Conservation (phyloP, 108 stramenopile species). For the Aurantiochytrium sp. region DNA sequence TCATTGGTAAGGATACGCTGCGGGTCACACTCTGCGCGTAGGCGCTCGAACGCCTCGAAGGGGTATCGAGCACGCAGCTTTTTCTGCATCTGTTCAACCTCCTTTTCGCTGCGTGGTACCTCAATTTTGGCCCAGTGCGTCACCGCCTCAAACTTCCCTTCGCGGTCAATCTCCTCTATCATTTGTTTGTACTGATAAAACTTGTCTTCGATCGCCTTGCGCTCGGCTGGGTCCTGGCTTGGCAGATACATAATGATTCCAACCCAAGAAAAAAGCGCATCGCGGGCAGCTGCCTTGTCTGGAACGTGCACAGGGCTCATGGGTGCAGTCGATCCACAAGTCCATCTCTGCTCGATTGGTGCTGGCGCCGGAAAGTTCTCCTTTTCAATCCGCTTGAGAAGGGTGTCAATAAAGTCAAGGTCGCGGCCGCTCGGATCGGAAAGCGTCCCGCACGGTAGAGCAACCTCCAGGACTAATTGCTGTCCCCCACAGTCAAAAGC, state of each 20-base stretch:
- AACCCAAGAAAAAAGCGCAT: constrained; percentile 63
- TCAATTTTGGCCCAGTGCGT: constrained; percentile 94
- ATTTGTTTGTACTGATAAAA: constrained; percentile 72
- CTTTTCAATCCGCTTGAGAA: constrained; percentile 70
- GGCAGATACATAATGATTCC: constrained; percentile 89
- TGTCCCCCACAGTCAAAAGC: constrained; percentile 98
- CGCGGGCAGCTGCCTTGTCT: background rate
- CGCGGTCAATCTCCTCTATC: constrained; percentile 52
- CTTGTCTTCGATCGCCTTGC: constrained; percentile 55
- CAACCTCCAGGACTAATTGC: constrained; percentile 95
- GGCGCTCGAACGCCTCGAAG: background rate
- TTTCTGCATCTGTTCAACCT: background rate
- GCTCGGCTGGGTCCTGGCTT: constrained; percentile 46
- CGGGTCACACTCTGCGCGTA: background rate
- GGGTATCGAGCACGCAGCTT: background rate
- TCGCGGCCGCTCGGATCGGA: constrained; percentile 59
- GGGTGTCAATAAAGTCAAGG: constrained; percentile 65
- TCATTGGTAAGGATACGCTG: background rate
- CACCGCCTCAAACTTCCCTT: constrained; percentile 46
- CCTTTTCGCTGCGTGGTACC: constrained; percentile 30
- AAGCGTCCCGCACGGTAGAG: constrained; percentile 75
- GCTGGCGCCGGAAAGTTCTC: constrained; percentile 73
- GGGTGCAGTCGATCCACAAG: constrained; percentile 64
- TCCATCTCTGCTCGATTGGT: constrained; percentile 97
- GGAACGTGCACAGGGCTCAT: constrained; percentile 73